Evolutionary conservation across 1,139 yeast species (phyloP), one percentile per base, ranked within the genome.

Genomic region (Lizanozyma gosingica): DNA sequence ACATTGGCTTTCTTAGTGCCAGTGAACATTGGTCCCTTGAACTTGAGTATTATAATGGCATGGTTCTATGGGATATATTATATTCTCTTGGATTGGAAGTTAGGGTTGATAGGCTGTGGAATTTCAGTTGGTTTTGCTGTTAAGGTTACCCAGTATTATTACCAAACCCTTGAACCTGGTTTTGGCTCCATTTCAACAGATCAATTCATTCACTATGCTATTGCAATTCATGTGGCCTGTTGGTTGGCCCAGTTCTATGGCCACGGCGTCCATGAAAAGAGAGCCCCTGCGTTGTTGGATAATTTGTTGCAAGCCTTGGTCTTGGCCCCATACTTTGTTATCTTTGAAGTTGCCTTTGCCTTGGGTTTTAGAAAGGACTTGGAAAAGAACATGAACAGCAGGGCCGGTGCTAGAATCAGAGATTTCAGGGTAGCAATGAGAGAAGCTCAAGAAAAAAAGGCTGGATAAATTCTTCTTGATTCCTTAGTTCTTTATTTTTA

Each of bases 221-320:
- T 63, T 27, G 51, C 45, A 0, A 49, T 74, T 18, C 84, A 83
- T 56, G 56, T 72, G 0, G 37, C 60, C 2, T 66, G 84, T 14
- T 92, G 98, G 97, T 53, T 79, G 16, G 79, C 79, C n/a, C 97
- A 92, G 55, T 88, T 92, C 59, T 69, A 83, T 44, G 97, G 97
- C 3, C 97, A 92, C 55, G 92, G 84, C 2, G 71, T 76, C 15
- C 85, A 78, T 52, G 98, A 92, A 56, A 72, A 71, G 45, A 70
- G 90, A 39, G 85, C 90, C 1, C 98, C 98, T 0, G 97, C 97
- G 0, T 63, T 92, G 43, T 58, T 86, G 39, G 96, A 88, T 53
- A 90, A 82, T 54, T 63, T 87, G 40, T 63, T 82, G 11, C 97
- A 88, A 55, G 94, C 97, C 1, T 58, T 92, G 32, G 90, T 90